A percentile compares a stretch with the other conserved stretches of the same genome.
These are phyloP conservation scores for Pseudevernia furfuracea DNA, from an alignment of 495 filamentous ascomycete species.

Conservation along the genomic window DNA sequence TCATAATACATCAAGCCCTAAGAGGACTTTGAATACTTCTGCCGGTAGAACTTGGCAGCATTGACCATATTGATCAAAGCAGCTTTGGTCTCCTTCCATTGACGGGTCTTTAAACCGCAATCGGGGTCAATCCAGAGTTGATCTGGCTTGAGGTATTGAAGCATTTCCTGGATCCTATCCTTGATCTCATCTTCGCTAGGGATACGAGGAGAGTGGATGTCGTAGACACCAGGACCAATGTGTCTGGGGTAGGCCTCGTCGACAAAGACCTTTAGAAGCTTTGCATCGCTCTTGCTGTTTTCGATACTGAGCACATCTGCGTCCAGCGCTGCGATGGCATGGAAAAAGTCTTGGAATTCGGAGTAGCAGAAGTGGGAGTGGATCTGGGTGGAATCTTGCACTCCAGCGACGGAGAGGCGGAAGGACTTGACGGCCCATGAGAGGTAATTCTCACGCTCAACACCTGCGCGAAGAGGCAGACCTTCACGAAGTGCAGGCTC, in stretches of 20 bases:
- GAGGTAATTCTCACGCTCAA: slow-evolving; percentile 90
- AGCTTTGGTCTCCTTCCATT: slow-evolving; percentile 94
- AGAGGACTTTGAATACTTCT: slow-evolving; percentile 60
- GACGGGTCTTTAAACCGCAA: slow-evolving; percentile 96
- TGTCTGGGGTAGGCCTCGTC: slow-evolving; percentile 93
- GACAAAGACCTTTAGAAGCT: slow-evolving; percentile 96
- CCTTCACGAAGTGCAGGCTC: slow-evolving; percentile 99
- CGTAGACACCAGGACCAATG: slow-evolving; percentile 98
- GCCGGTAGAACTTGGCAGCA: slow-evolving; percentile 91
- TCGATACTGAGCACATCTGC: slow-evolving; percentile 97
- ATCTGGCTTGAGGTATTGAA: slow-evolving; percentile 82
- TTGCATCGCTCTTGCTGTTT: slow-evolving; percentile 99
- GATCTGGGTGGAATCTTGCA: slow-evolving; percentile 91
- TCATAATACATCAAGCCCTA: slow-evolving; percentile 34
- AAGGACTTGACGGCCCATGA: slow-evolving; percentile 95
- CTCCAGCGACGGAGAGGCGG: slow-evolving; percentile 85
- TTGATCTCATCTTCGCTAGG: slow-evolving; percentile 94
- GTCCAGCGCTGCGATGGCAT: slow-evolving; percentile 95
- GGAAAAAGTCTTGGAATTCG: slow-evolving; percentile 99
- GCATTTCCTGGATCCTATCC: slow-evolving; percentile 94
- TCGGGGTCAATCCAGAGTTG: slow-evolving; percentile 99
- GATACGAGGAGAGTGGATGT: slow-evolving; percentile 98
- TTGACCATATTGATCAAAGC: slow-evolving; percentile 88
- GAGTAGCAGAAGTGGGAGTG: slow-evolving; percentile 99
- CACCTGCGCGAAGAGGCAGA: slow-evolving; percentile 86